phyloP scores from a whole-genome alignment of 306 rosid genomes.

The Urtica urens region DNA sequence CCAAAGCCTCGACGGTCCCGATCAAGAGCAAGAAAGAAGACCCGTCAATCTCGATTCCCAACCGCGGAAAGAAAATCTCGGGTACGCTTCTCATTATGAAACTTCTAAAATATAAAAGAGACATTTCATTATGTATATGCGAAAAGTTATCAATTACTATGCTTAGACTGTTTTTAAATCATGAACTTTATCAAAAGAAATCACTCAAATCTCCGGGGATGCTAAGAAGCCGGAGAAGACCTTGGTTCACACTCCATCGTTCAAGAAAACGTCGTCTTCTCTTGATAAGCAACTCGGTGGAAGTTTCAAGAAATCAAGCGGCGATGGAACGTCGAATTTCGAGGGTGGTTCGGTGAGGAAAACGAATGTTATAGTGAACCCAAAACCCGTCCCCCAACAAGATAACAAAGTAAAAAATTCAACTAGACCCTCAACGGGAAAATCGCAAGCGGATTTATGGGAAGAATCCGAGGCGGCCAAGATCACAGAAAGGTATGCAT shows the following conservation, averaged over 20 bases:
- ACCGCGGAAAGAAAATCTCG: constrained; percentile 28
- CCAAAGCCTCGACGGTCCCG: constrained; percentile 13
- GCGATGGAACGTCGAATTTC: constrained; percentile 14
- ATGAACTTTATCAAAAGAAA: constrained; percentile 24
- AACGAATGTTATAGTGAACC: constrained; percentile 9
- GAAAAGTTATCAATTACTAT: background rate
- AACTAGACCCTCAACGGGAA: constrained; percentile 7
- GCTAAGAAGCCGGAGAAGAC: constrained; percentile 23
- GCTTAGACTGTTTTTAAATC: background rate
- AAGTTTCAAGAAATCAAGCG: constrained; percentile 13
- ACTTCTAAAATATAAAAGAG: background rate
- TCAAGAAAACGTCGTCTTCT: constrained; percentile 21
- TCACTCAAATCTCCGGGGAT: constrained; percentile 20
- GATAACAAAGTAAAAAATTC: constrained; percentile 18
- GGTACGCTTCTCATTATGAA: constrained; percentile 25
- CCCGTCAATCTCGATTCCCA: constrained; percentile 16
- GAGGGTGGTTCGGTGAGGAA: constrained; percentile 2
- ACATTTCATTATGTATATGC: background rate
- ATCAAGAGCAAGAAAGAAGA: constrained; percentile 33
- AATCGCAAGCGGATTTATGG: constrained; percentile 51
- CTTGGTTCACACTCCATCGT: constrained; percentile 21
- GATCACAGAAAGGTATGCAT: constrained; percentile 41
- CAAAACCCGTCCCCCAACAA: constrained; percentile 9
- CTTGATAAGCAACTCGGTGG: constrained; percentile 11
- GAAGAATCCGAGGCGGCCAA: constrained; percentile 43